phyloP scores from a whole-genome alignment of 2,329 filamentous ascomycete species.

The Massarina eburnea region DNA sequence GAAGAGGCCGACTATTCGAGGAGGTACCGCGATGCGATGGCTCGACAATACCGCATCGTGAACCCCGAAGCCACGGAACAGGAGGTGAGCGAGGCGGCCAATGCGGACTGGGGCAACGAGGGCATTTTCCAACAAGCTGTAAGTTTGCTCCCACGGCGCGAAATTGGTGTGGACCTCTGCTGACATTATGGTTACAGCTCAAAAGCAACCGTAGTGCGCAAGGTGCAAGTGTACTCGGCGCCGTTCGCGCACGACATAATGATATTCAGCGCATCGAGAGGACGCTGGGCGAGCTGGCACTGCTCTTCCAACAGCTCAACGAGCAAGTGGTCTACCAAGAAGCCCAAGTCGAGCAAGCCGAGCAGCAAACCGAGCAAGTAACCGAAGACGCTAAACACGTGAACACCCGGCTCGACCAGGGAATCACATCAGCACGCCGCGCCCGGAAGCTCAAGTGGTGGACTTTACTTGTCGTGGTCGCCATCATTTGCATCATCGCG shows the following conservation, averaged over 20 bases:
- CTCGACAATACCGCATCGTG: slow-evolving; percentile 77
- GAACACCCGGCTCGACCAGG: slow-evolving; percentile 69
- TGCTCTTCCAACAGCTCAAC: slow-evolving; percentile 74
- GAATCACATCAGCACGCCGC: slow-evolving; percentile 66
- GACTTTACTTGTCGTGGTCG: slow-evolving; percentile 62
- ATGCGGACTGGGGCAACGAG: slow-evolving; percentile 74
- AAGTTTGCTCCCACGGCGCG: slow-evolving; percentile 41
- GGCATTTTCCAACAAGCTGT: slow-evolving; percentile 83
- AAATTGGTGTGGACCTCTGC: not conserved
- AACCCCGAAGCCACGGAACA: slow-evolving; percentile 77
- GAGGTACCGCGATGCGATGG: slow-evolving; percentile 75
- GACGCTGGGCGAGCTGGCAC: slow-evolving; percentile 69
- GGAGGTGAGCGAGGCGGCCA: slow-evolving; percentile 68
- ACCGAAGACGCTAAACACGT: slow-evolving; percentile 68
- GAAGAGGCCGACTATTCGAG: slow-evolving; percentile 72
- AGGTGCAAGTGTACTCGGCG: slow-evolving; percentile 71
- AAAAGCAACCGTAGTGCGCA: slow-evolving; percentile 73
- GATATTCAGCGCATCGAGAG: slow-evolving; percentile 80
- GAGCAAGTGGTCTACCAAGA: slow-evolving; percentile 75
- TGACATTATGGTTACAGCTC: slow-evolving; percentile 54
- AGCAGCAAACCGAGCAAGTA: slow-evolving; percentile 67
- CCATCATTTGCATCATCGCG: slow-evolving; percentile 53
- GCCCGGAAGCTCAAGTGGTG: slow-evolving; percentile 81
- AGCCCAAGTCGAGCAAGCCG: slow-evolving; percentile 60
- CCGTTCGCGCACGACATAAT: slow-evolving; percentile 79